A percentile compares a stretch with the other conserved stretches of the same genome.
These are phyloP conservation scores for Mucor piriformis DNA, from an alignment of 371 early-diverging fungal species.

Conservation along the genomic window DNA sequence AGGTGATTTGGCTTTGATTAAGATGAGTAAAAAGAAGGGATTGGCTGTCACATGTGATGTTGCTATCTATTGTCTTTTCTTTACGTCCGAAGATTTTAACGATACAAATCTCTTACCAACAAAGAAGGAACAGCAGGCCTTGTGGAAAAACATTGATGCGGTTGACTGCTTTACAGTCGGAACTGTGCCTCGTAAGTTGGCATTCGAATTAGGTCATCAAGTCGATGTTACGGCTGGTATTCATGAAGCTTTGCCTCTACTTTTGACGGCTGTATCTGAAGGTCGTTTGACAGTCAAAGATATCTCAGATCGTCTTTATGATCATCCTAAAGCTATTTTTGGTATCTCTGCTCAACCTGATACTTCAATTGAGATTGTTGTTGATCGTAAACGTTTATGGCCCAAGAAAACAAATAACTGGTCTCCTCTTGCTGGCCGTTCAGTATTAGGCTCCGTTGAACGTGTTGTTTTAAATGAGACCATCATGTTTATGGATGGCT, in stretches of 20 bases:
- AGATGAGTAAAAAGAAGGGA: slow-evolving; percentile 87
- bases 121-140: slow-evolving; percentile 61
- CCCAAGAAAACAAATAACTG: slow-evolving; percentile 40
- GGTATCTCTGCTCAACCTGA: slow-evolving; percentile 85
- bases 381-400: slow-evolving; percentile 57
- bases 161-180: slow-evolving; percentile 94
- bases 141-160: slow-evolving; percentile 79
- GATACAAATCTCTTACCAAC: slow-evolving; percentile 52
- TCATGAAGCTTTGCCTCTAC: slow-evolving; percentile 75
- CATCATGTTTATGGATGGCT: slow-evolving; percentile 86
- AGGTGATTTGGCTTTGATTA: slow-evolving; percentile 84
- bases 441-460: slow-evolving; percentile 67
- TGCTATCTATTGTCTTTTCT: slow-evolving; percentile 80
- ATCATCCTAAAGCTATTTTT: slow-evolving; percentile 89
- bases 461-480: slow-evolving; percentile 86
- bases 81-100: slow-evolving; percentile 52
- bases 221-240: slow-evolving; percentile 61
- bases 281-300: slow-evolving; percentile 83
- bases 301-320: slow-evolving; percentile 72
- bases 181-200: slow-evolving; percentile 64
- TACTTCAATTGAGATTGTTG: slow-evolving; percentile 86
- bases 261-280: slow-evolving; percentile 83
- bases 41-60: slow-evolving; percentile 93
- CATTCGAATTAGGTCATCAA: slow-evolving; percentile 51
- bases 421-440: slow-evolving; percentile 55